Conservation (phyloP, 306 rosid species). For the Malus domestica region ASM211411v1 NC_041789.1:32154001-32154500, state of each 20-base stretch:
- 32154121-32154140: background rate
- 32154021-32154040: background rate
- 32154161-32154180: background rate
- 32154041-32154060: background rate
- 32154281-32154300: background rate
- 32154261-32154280: background rate
- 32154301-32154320: background rate
- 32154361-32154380: background rate
- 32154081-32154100: background rate
- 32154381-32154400: slow-evolving; percentile 78
- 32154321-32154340: background rate
- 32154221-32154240: background rate
- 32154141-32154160: background rate
- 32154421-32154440: slow-evolving; percentile 64
- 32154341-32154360: background rate
- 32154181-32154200: background rate
- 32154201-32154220: background rate
- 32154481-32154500: slow-evolving; percentile 86
- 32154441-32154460: slow-evolving; percentile 83
- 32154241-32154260: background rate
- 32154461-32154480: slow-evolving; percentile 90
- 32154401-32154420: slow-evolving; percentile 96
- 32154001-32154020: slow-evolving; percentile 50
- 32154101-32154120: background rate
- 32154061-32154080: background rate